Base-by-base conservation (phyloP, 2,329 filamentous ascomycete species). In the Colletotrichum plurivorum region DNA sequence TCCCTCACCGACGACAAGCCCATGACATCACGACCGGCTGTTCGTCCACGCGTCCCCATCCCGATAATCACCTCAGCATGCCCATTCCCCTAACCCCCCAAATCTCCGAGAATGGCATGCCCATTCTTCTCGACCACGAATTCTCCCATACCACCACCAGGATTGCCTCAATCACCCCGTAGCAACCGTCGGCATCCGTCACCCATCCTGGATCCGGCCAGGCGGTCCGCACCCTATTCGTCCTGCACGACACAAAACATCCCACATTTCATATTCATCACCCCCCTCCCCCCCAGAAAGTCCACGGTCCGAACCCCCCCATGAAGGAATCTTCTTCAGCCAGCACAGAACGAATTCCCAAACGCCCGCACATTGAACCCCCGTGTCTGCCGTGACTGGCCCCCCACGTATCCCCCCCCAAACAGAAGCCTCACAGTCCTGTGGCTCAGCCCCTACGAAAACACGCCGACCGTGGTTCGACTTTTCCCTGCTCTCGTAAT, bases 11-110 rank as follows among this genome's bases (percentile, higher is more conserved):
- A 36, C 31, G 31, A 36, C 2, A 36, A 36, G 8, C 31, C 27
- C 31, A 65, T 67, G 67, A 69, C 67, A 56, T 69, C 51, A 69
- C 31, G 31, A 61, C 55, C 66, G 27, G 22, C 49, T 60, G 65
- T 64, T 59, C 27, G 52, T 31, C 52, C 53, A 41, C 31, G 20
- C 25, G 25, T 49, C 60, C 22, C 45, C 43, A 15, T 41, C 27
- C 41, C 10, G 15, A 36, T 16, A 52, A 55, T 56, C 66, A 60
- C 49, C 55, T 69, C 54, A 60, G 43, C 22, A 10, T 59, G 36
- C 58, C 51, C 49, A 52, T 53, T 12, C 46, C 36, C 31, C 2
- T 36, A 4, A 2, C 8, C 31, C 7, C 31, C 7, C 31, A 63
- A 39, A 52, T 46, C 52, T 56, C 43, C 57, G 31, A 49, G 31